These are phyloP conservation scores for Hygrophorus pudorinus DNA, from an alignment of 768 basidiomycete genomes.

Conservation along the genomic window DNA sequence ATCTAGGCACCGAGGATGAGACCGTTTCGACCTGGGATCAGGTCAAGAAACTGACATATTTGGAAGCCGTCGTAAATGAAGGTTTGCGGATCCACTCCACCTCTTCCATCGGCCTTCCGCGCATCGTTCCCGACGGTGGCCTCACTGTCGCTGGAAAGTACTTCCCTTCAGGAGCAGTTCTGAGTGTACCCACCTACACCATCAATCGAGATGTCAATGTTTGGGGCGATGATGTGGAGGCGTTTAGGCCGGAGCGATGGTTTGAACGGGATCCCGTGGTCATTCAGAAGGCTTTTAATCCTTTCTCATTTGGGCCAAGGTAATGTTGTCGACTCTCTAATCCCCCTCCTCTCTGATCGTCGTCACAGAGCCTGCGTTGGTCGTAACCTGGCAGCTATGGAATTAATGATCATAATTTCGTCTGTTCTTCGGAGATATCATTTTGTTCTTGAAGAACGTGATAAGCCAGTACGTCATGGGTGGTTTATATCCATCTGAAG, in stretches of 20 bases:
- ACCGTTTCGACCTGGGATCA: slow-evolving; percentile 51
- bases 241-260: slow-evolving; percentile 79
- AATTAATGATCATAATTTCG: slow-evolving; percentile 72
- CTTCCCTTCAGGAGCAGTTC: slow-evolving; percentile 67
- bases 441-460: slow-evolving; percentile 54
- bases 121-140: slow-evolving; percentile 67
- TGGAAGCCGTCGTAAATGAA: slow-evolving; percentile 85
- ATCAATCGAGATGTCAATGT: slow-evolving; percentile 63
- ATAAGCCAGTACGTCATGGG: slow-evolving; percentile 37
- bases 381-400: slow-evolving; percentile 70
- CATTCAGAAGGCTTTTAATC: slow-evolving; percentile 72
- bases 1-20: slow-evolving; percentile 48
- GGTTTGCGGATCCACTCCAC: slow-evolving; percentile 79
- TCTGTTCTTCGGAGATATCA: slow-evolving; percentile 71
- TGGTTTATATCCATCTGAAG: slow-evolving; percentile 1
- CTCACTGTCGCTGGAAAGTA: slow-evolving; percentile 43
- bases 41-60: slow-evolving; percentile 66
- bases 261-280: slow-evolving; percentile 54
- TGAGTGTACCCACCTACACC: slow-evolving; percentile 76
- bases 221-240: slow-evolving; percentile 76
- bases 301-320: slow-evolving; percentile 79
- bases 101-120: slow-evolving; percentile 74
- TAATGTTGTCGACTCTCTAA: slow-evolving; percentile 17
- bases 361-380: slow-evolving; percentile 70
- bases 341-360: not conserved